Percentiles rank a stretch among this genome's conserved stretches.
Evolutionary conservation across 2,329 filamentous ascomycete species (phyloP).

Genomic region (Gnomoniopsis sp.): DNA sequence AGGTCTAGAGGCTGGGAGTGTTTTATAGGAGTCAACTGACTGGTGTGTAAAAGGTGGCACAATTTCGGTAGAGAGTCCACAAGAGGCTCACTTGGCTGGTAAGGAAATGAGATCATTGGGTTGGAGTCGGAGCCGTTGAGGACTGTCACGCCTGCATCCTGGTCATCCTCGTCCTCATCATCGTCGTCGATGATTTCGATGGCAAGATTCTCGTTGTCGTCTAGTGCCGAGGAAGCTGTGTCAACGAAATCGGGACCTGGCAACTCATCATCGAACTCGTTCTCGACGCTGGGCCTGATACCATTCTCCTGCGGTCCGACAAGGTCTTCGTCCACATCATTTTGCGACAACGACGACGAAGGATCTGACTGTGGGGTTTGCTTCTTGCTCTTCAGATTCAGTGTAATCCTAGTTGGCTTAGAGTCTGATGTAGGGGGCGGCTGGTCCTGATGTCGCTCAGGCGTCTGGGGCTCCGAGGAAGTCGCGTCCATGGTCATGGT

Average conservation of each 20-base stretch:
- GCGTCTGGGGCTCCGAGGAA: conserved; percentile 39
- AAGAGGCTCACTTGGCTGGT: conserved; percentile 28
- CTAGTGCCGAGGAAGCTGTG: conserved; percentile 5
- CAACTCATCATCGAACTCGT: conserved; percentile 36
- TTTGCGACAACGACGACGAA: conserved; percentile 42
- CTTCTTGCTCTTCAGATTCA: conserved; percentile 52
- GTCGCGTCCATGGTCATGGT: conserved; percentile 41
- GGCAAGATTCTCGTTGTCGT: conserved; percentile 39
- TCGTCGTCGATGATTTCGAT: conserved; percentile 39
- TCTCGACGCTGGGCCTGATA: conserved; percentile 45
- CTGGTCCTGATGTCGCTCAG: conserved; percentile 31
- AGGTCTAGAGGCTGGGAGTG: conserved; percentile 23
- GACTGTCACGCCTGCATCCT: conserved; percentile 22
- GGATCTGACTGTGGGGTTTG: conserved; percentile 37
- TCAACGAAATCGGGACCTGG: conserved; percentile 10
- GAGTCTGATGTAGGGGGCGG: conserved; percentile 35
- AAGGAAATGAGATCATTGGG: conserved; percentile 46
- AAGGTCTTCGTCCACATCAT: conserved; percentile 18
- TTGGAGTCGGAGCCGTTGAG: conserved; percentile 30
- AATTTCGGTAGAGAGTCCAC: conserved; percentile 27
- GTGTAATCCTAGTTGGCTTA: conserved; percentile 56
- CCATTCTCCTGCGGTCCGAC: conserved; percentile 24
- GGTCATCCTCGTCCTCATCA: conserved; percentile 17
- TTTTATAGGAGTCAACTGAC: conserved; percentile 21
- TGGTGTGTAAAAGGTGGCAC: conserved; percentile 23